phyloP scores from a whole-genome alignment of 108 stramenopile species.

The Pseudonitzschia multiseries region DNA sequence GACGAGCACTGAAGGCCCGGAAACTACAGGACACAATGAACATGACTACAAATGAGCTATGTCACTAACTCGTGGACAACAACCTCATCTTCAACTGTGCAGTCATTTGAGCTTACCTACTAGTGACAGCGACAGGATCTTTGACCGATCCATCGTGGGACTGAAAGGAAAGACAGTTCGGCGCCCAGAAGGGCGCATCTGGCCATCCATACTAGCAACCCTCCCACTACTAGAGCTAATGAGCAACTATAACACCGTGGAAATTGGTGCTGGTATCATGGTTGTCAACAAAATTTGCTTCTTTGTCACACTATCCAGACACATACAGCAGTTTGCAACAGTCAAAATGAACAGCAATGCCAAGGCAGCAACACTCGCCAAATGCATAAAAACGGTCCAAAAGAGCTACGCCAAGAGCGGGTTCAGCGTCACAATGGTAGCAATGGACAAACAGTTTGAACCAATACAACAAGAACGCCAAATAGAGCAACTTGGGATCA shows the following conservation, averaged over 20 bases:
- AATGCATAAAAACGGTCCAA: neutral
- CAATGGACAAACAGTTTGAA: neutral
- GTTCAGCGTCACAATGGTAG: neutral
- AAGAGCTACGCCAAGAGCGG: neutral
- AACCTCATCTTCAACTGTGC: constrained; percentile 17
- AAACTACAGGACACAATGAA: too few relatives aligned
- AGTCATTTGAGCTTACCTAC: constrained; percentile 22
- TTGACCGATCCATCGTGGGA: constrained; percentile 16
- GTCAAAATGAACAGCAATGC: constrained; percentile 15
- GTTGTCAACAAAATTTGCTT: constrained; percentile 12
- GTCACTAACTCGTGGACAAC: too few relatives aligned
- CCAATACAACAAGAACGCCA: neutral
- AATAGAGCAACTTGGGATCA: neutral
- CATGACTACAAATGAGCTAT: too few relatives aligned
- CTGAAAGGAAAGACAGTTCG: constrained; percentile 47
- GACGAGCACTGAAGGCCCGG: too few relatives aligned
- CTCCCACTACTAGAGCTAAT: constrained; percentile 4
- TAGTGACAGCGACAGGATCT: constrained; percentile 35
- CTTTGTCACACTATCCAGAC: constrained; percentile 35
- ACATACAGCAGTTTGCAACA: constrained; percentile 38
- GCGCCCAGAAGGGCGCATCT: neutral
- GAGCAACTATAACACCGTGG: constrained; percentile 20
- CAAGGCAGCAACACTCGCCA: neutral
- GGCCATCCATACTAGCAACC: neutral
- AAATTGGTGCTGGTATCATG: constrained; percentile 34